Evolutionary conservation across 2,329 filamentous ascomycete genomes (phyloP).

Genomic region (Penicillium psychrosexuale): DNA sequence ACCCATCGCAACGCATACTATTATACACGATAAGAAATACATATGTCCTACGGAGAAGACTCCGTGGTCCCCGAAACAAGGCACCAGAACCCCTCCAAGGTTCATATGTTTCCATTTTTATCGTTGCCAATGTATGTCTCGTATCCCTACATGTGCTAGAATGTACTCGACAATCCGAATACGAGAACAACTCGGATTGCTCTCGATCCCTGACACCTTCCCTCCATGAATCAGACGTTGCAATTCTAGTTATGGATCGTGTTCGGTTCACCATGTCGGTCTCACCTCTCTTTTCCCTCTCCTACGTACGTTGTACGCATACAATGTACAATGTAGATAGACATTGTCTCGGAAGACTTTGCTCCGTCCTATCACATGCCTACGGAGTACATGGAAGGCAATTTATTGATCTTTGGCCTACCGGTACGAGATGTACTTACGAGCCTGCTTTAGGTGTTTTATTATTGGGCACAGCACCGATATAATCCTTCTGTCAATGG

Average conservation of each 20-base stretch:
- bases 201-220: neutral
- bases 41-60: neutral
- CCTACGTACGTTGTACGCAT: neutral
- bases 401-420: neutral
- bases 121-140: neutral
- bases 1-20: neutral
- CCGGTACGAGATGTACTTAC: neutral
- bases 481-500: neutral
- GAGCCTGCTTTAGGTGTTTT: neutral
- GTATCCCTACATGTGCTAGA: constrained; percentile 2
- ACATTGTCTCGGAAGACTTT: neutral
- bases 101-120: neutral
- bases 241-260: neutral
- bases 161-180: neutral
- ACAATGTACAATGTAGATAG: neutral
- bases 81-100: neutral
- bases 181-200: neutral
- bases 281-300: neutral
- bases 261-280: neutral
- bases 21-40: neutral
- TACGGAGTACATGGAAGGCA: neutral
- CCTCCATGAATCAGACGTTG: neutral
- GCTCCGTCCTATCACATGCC: constrained; percentile 7
- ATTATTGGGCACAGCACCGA: neutral
- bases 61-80: neutral